Evolutionary conservation across 1,284 basidiomycete species (phyloP).

Genomic region (Microbotryum silenes-acaulis): DNA sequence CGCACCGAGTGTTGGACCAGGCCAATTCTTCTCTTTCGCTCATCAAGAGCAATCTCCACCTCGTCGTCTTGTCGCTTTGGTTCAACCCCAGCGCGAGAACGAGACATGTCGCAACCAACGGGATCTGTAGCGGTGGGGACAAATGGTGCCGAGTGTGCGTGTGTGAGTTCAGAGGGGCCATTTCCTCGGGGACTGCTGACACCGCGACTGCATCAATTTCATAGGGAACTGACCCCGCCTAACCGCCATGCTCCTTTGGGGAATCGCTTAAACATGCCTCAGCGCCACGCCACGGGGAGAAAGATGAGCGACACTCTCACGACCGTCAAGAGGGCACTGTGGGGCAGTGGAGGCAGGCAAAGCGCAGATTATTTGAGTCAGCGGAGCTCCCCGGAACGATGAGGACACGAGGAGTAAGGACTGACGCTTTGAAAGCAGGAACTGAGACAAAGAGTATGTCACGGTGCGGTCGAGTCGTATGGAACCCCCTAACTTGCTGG

Average conservation of each 20-base stretch:
- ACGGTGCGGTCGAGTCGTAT: constrained; percentile 35
- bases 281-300: constrained; percentile 46
- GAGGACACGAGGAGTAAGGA: neutral
- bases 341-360: too few relatives aligned
- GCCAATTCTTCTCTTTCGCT: constrained; percentile 47
- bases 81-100: constrained; percentile 48
- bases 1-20: constrained; percentile 46
- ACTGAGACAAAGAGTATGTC: constrained; percentile 47
- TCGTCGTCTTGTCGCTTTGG: constrained; percentile 44
- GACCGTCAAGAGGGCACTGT: constrained; percentile 2
- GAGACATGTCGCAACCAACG: constrained; percentile 35
- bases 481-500: constrained; percentile 32
- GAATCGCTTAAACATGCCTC: constrained; percentile 27
- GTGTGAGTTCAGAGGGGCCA: too few relatives aligned
- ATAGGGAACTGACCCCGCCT: too few relatives aligned
- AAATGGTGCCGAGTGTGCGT: too few relatives aligned
- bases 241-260: constrained; percentile 22
- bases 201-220: too few relatives aligned
- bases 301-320: neutral
- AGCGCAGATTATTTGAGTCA: too few relatives aligned
- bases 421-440: constrained; percentile 38
- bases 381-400: too few relatives aligned
- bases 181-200: too few relatives aligned
- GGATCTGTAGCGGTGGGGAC: constrained; percentile 8
- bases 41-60: constrained; percentile 50